Evolutionary conservation across 768 basidiomycete genomes (phyloP).

Genomic region (Tylopilus balloui): DNA sequence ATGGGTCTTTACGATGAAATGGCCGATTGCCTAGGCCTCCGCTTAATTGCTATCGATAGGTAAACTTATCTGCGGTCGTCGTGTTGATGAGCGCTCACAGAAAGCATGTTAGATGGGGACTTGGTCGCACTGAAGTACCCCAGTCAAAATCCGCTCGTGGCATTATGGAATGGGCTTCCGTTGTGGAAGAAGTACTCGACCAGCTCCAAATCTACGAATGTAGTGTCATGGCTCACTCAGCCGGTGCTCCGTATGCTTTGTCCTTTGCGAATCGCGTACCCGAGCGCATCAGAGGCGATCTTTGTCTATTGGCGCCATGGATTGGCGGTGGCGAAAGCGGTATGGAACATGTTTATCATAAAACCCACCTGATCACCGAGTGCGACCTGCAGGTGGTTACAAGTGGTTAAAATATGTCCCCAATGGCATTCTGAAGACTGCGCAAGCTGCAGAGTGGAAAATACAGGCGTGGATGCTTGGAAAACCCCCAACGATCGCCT

Average conservation of each 20-base stretch:
- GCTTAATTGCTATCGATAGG: slow-evolving; percentile 93
- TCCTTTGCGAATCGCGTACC: slow-evolving; percentile 77
- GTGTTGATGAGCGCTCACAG: slow-evolving; percentile 11
- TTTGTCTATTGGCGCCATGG: slow-evolving; percentile 94
- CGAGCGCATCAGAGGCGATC: slow-evolving; percentile 72
- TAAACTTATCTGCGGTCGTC: slow-evolving; percentile 32
- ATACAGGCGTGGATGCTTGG: slow-evolving; percentile 97
- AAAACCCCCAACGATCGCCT: slow-evolving; percentile 83
- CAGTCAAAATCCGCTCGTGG: slow-evolving; percentile 66
- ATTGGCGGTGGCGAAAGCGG: slow-evolving; percentile 87
- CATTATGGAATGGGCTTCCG: slow-evolving; percentile 84
- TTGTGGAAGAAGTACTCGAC: slow-evolving; percentile 89
- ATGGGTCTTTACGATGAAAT: slow-evolving; percentile 96
- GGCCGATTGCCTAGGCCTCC: slow-evolving; percentile 79
- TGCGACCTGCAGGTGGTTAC: slow-evolving; percentile 58
- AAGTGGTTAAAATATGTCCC: slow-evolving; percentile 98
- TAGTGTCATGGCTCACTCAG: slow-evolving; percentile 92
- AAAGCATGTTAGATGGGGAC: slow-evolving; percentile 68
- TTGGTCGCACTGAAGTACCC: slow-evolving; percentile 76
- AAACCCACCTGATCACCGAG: slow-evolving; percentile 9
- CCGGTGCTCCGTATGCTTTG: slow-evolving; percentile 91
- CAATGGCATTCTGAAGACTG: slow-evolving; percentile 86
- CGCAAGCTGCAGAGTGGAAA: slow-evolving; percentile 96
- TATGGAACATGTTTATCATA: slow-evolving; percentile 37
- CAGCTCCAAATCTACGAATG: slow-evolving; percentile 71